Evolutionary conservation across 192 early-diverging fungal species (phyloP), one percentile per base, ranked within the genome.

Genomic region (Backusella morwellensis): DNA sequence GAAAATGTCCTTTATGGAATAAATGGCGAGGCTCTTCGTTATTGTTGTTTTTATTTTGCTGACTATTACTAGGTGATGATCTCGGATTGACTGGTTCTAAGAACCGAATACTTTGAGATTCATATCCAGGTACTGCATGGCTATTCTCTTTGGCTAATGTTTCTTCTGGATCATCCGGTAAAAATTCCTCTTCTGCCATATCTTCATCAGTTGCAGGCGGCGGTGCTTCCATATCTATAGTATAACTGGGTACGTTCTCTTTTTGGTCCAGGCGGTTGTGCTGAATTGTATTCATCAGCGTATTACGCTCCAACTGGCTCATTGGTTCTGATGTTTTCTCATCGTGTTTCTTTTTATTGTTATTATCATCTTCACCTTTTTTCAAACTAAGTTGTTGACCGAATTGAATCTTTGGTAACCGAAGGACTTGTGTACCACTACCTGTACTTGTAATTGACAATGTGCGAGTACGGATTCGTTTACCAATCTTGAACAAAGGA

Each of bases 401-500:
- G 50, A 77, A 77, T 29, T 80, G 82, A 36, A 83, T 34, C 50
- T 77, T 83, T 3, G 82, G 82, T 12, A 83, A 35, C 1, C 78
- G 72, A 15, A 66, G 42, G 0, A 83, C 79, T 66, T 83, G 82
- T 29, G 68, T 75, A 21, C 50, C 66, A 47, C 73, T 70, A 11
- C 72, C 72, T 1, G 77, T 74, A 50, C 80, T 81, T 11, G 80
- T 68, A 19, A 83, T 80, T 1, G 82, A 83, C 19, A 83, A 19
- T 1, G 82, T 83, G 29, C 82, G 75, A 11, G 82, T 80, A 35
- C 77, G 75, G 12, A 83, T 83, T 59, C 82, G 42, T 78, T 83
- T 86, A 44, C 89, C 89, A 78, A 93, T 82, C 35, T 93, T 87
- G 21, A 96, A 87, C 38, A 97, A 75, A 12, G 92, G 91, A n/a